Evolutionary conservation across 495 filamentous ascomycete species (phyloP).

Genomic region (Penicillium cinerascens): DNA sequence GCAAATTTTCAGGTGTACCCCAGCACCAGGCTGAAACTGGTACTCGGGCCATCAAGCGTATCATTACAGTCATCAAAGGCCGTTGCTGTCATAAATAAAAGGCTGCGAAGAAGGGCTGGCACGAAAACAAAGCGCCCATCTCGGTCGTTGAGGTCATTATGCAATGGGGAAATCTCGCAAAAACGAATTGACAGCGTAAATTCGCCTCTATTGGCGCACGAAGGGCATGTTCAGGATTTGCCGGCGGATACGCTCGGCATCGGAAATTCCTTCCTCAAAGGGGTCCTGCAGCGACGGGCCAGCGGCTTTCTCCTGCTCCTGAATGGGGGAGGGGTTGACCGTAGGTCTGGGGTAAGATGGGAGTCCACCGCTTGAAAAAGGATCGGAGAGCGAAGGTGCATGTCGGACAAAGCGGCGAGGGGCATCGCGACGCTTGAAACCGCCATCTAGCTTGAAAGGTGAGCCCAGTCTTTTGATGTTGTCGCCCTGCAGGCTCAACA

Average conservation of each 20-base stretch:
- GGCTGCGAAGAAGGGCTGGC: conserved; percentile 13
- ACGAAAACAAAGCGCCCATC: conserved; percentile 6
- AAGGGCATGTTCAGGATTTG: conserved; percentile 44
- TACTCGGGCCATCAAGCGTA: conserved; percentile 18
- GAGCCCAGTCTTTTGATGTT: conserved; percentile 50
- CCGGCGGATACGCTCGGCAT: conserved; percentile 47
- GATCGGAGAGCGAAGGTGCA: conserved; percentile 42
- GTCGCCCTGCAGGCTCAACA: conserved; percentile 35
- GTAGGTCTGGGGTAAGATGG: conserved; percentile 12
- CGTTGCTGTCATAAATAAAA: conserved; percentile 36
- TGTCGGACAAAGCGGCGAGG: conserved; percentile 30
- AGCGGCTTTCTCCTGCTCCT: conserved; percentile 13
- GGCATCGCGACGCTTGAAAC: conserved; percentile 24
- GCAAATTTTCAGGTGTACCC: conserved; percentile 7
- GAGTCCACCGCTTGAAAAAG: conserved; percentile 31
- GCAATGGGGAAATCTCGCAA: conserved; percentile 20
- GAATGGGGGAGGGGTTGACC: conserved; percentile 14
- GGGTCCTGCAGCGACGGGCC: conserved; percentile 33
- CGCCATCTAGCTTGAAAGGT: conserved; percentile 44
- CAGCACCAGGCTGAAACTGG: background rate
- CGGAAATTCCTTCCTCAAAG: conserved; percentile 40
- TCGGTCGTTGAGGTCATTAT: conserved; percentile 35
- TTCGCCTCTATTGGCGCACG: conserved; percentile 27
- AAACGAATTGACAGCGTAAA: conserved; percentile 18
- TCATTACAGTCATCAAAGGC: conserved; percentile 42